phyloP scores from a whole-genome alignment of 1,139 yeast species.

The Protomyces inundatus region DNA sequence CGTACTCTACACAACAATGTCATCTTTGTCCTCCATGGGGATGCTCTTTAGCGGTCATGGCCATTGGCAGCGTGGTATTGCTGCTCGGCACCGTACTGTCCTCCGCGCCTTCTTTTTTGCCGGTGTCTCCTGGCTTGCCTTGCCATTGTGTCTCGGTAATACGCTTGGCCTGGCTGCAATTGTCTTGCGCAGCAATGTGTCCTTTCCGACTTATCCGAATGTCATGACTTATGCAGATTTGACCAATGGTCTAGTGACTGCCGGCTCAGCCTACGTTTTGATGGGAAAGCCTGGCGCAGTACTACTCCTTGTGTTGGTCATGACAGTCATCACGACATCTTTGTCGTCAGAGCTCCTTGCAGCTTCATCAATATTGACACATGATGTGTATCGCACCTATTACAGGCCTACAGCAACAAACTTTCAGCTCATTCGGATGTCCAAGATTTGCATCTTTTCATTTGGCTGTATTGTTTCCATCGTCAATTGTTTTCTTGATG shows the following conservation, averaged over 20 bases:
- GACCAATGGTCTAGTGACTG: conserved; percentile 45
- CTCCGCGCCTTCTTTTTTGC: conserved; percentile 43
- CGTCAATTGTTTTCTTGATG: conserved; percentile 38
- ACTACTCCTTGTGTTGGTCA: conserved; percentile 46
- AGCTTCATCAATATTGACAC: conserved; percentile 46
- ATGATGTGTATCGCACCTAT: conserved; percentile 48
- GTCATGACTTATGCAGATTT: conserved; percentile 34
- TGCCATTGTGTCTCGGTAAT: conserved; percentile 44
- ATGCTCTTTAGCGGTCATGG: conserved; percentile 15
- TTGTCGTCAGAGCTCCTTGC: conserved; percentile 50
- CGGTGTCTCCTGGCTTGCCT: conserved; percentile 44
- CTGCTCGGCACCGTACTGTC: conserved; percentile 42
- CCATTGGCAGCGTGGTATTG: conserved; percentile 42
- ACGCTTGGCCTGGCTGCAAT: conserved; percentile 42
- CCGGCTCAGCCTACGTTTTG: conserved; percentile 44
- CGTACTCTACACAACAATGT: conserved; percentile 40
- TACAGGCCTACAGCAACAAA: conserved; percentile 46
- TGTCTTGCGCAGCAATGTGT: conserved; percentile 39
- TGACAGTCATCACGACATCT: conserved; percentile 50
- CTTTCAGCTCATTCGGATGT: conserved; percentile 41
- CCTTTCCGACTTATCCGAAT: conserved; percentile 41
- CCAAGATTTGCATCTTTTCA: not conserved
- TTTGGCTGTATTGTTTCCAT: conserved; percentile 17
- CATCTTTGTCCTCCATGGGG: conserved; percentile 32
- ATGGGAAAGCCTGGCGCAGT: conserved; percentile 48